Evolutionary conservation across 2,329 filamentous ascomycete genomes (phyloP), one percentile per base, ranked within the genome.

Genomic region (Clarireedia monteithiana): DNA sequence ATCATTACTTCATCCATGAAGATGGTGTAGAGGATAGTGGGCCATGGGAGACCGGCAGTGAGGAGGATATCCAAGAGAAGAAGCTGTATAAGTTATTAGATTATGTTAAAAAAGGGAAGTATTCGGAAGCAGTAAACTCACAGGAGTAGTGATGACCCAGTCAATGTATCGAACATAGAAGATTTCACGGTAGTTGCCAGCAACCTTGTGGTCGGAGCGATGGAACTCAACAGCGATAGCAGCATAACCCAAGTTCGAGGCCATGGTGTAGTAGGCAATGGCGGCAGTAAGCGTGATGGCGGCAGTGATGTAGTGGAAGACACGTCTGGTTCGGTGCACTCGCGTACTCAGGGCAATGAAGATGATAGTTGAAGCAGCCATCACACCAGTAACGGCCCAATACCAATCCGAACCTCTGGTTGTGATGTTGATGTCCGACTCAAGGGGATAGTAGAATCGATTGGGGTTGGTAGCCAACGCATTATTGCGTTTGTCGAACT

Each of bases 81-180:
- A 1, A 88, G 72, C 36, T 67, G 23, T 44, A n/a, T 20, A 15
- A 36, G 2, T 14, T 5, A 23, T 14, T 50, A 52, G 48, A 17
- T 6, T 4, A 10, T 23, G 40, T 27, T 46, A 50, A 48, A 30
- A 6, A 26, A 20, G 39, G 49, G 24, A 5, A 1, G 46, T 7
- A 27, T 23, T 9, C 17, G 14, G 26, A 15, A 48, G 9, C 7
- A 20, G 10, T 24, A 9, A 9, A 58, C 64, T 66, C 63, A 67
- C 65, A 6, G 84, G 83, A 2, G 82, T 86, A 1, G 83, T 86
- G 60, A 85, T 69, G 48, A 72, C 74, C 81, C 81, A 84, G 63
- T 84, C 82, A 59, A 86, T 80, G 68, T 85, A 86, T 45, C 83
- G 75, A 40, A 82, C 82, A 61, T 84, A 86, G 70, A 84, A 86